phyloP scores from a whole-genome alignment of 352 stramenopile genomes.

The Aphanomyces stellatus region DNA sequence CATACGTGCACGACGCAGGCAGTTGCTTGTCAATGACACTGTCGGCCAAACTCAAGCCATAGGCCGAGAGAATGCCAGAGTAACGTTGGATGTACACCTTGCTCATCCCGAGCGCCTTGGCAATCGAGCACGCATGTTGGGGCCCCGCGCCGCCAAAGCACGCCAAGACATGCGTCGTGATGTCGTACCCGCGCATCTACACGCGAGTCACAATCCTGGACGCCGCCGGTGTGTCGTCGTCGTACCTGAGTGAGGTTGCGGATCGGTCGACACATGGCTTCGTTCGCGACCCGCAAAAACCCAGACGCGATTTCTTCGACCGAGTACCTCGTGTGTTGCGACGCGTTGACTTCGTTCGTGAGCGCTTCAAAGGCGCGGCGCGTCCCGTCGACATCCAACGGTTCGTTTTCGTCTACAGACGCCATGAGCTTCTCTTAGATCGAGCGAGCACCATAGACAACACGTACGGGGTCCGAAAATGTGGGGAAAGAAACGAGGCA shows the following conservation, averaged over 20 bases:
- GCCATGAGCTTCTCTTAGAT: background rate
- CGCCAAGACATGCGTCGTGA: constrained; percentile 93
- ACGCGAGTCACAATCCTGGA: background rate
- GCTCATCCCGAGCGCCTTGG: constrained; percentile 94
- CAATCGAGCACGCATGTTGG: constrained; percentile 97
- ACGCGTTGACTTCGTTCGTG: constrained; percentile 80
- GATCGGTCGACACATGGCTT: constrained; percentile 99
- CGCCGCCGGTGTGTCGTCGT: background rate
- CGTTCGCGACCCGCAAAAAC: constrained; percentile 97
- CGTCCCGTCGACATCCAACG: constrained; percentile 93
- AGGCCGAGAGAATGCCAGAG: constrained; percentile 96
- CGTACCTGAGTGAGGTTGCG: constrained; percentile 91
- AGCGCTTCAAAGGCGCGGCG: constrained; percentile 87
- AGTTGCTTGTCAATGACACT: constrained; percentile 96
- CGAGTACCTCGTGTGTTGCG: constrained; percentile 58
- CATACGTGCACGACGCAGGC: constrained; percentile 71
- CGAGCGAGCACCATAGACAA: too few species aligned
- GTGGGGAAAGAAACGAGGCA: constrained; percentile 96
- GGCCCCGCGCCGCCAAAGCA: constrained; percentile 98
- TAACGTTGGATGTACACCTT: constrained; percentile 98
- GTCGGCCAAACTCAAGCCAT: constrained; percentile 95
- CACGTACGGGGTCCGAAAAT: constrained; percentile 93
- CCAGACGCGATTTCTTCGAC: constrained; percentile 95
- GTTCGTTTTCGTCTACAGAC: constrained; percentile 88
- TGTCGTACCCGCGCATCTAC: constrained; percentile 97